These are phyloP conservation scores for Gossypium aridum DNA, from an alignment of 441 rosid species.

Conservation along the genomic window DNA sequence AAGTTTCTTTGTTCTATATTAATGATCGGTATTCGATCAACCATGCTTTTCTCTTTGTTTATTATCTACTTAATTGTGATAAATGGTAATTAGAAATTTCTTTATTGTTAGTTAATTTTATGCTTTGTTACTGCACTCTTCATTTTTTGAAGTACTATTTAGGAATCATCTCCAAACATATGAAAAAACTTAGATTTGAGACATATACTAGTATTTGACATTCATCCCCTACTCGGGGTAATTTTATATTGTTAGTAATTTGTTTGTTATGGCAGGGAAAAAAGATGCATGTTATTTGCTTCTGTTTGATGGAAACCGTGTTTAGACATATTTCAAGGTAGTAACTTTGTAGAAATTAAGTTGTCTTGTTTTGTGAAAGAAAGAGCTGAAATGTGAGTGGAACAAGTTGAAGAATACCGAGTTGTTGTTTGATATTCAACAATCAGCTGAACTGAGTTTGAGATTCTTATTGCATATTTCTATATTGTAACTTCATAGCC, in stretches of 20 bases:
- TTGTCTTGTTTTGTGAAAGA: neutral
- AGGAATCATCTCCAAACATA: neutral
- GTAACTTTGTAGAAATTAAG: neutral
- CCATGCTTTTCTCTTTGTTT: neutral
- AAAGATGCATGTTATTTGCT: neutral
- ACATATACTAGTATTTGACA: neutral
- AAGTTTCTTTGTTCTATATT: neutral
- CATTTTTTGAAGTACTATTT: neutral
- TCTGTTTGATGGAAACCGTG: neutral
- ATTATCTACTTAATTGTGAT: neutral
- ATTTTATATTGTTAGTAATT: neutral
- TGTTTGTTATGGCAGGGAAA: neutral
- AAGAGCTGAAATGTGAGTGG: neutral
- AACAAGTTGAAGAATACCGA: neutral
- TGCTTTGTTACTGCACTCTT: neutral
- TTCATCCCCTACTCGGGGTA: neutral
- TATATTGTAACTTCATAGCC: neutral
- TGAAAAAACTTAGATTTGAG: neutral
- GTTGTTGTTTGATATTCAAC: neutral
- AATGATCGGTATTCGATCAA: constrained; percentile 14
- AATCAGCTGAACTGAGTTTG: neutral
- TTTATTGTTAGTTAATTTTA: neutral
- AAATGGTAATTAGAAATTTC: neutral
- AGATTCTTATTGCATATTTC: neutral
- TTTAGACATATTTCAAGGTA: neutral